Conservation (phyloP, 805 yeast species). For the Candida yuanshanica region DNA sequence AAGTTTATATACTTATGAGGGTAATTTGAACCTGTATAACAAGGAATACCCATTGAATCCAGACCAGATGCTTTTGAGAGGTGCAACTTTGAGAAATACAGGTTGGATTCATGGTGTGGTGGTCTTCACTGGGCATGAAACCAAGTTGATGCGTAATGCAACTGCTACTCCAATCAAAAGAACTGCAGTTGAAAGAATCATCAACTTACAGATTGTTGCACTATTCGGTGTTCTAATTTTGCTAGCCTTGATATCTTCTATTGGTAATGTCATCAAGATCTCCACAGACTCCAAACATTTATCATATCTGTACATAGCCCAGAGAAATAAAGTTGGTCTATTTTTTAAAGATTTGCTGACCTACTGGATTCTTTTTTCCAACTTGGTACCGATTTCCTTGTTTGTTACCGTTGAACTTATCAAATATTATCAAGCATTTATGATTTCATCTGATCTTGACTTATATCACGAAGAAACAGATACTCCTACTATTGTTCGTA, state of each 20-base stretch:
- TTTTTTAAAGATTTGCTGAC: slow-evolving; percentile 88
- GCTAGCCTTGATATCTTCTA: slow-evolving; percentile 71
- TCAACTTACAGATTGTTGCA: slow-evolving; percentile 86
- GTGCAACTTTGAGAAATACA: slow-evolving; percentile 93
- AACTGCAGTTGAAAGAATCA: slow-evolving; percentile 94
- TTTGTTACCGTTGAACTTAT: slow-evolving; percentile 95
- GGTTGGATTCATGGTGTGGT: slow-evolving; percentile 93
- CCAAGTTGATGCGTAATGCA: slow-evolving; percentile 96
- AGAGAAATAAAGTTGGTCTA: slow-evolving; percentile 58
- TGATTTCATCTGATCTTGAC: slow-evolving; percentile 92
- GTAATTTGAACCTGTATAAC: slow-evolving; percentile 57
- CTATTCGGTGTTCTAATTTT: slow-evolving; percentile 74
- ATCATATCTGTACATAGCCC: slow-evolving; percentile 62
- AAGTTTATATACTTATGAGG: slow-evolving; percentile 91
- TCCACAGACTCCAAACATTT: slow-evolving; percentile 46
- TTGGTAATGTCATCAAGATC: slow-evolving; percentile 80
- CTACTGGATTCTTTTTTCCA: slow-evolving; percentile 93
- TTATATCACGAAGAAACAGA: slow-evolving; percentile 84
- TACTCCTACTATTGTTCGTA: slow-evolving; percentile 91
- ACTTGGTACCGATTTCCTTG: slow-evolving; percentile 93
- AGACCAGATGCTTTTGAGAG: slow-evolving; percentile 87
- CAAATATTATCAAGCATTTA: slow-evolving; percentile 89
- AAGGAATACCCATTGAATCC: slow-evolving; percentile 71
- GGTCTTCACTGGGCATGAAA: slow-evolving; percentile 96
- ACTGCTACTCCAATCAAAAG: slow-evolving; percentile 97